Evolutionary conservation across 1,139 yeast genomes (phyloP).

Genomic region (Geotrichum histeridarum): DNA sequence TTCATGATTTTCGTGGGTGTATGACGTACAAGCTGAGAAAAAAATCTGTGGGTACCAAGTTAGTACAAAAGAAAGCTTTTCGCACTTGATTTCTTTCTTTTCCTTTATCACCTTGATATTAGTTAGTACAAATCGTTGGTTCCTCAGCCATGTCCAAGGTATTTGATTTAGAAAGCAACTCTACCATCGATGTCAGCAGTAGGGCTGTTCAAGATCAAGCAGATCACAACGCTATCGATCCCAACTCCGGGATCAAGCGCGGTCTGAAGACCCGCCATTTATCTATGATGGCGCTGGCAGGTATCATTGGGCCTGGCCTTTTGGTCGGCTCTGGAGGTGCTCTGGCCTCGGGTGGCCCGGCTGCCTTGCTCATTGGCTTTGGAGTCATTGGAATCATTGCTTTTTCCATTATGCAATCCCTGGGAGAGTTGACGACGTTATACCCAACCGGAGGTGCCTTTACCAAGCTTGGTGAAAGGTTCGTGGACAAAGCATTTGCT

Average conservation of each 20-base stretch:
- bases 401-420: conserved; percentile 52
- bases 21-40: no score
- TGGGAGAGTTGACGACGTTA: conserved; percentile 63
- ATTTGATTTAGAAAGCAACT: background rate
- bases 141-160: background rate
- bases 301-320: conserved; percentile 66
- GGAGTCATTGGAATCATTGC: conserved; percentile 55
- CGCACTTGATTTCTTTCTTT: no score
- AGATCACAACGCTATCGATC: conserved; percentile 26
- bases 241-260: conserved; percentile 43
- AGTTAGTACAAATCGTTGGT: no score
- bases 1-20: no score
- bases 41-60: no score
- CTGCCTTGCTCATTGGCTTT: conserved; percentile 54
- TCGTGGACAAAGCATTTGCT: conserved; percentile 54
- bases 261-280: conserved; percentile 49
- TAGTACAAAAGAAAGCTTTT: no score
- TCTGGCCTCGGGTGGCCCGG: conserved; percentile 59
- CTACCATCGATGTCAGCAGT: no score
- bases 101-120: no score
- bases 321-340: conserved; percentile 61
- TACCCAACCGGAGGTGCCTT: conserved; percentile 63
- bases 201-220: background rate
- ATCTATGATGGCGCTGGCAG: conserved; percentile 60
- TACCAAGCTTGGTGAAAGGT: conserved; percentile 54